These are phyloP conservation scores for Aspergillus costaricaensis DNA, from an alignment of 2,329 filamentous ascomycete species.

Conservation along the genomic window DNA sequence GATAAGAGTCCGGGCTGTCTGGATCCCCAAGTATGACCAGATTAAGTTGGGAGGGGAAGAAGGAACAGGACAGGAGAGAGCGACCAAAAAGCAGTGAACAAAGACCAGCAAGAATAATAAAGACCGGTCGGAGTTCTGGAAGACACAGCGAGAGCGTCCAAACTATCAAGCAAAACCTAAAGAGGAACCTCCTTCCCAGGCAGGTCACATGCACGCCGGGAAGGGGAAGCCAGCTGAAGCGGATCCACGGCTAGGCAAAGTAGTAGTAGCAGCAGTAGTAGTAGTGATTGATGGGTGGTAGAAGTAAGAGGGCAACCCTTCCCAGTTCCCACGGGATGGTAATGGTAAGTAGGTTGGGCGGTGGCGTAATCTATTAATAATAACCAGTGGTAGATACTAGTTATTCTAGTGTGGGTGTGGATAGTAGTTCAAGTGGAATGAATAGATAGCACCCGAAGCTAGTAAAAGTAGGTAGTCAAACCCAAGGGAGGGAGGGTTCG, in stretches of 20 bases:
- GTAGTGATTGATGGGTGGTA: no score
- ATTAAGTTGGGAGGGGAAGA: no score
- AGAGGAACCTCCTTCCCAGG: background rate
- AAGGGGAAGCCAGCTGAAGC: conserved; percentile 8
- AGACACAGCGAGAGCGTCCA: background rate
- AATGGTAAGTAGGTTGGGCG: conserved; percentile 12
- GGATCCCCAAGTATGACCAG: no score
- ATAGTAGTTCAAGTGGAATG: background rate
- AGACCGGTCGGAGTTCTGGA: no score
- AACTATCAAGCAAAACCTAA: conserved; percentile 2
- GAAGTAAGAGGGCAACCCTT: conserved; percentile 4
- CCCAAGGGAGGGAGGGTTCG: conserved; percentile 3
- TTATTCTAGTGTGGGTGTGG: conserved; percentile 8
- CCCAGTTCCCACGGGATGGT: conserved; percentile 7
- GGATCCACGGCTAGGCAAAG: conserved; percentile 17
- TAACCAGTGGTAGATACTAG: conserved; percentile 8
- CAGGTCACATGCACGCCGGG: conserved; percentile 19
- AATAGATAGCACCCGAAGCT: background rate
- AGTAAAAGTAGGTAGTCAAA: background rate
- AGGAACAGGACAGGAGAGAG: no score
- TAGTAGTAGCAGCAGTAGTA: no score
- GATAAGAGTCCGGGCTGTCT: background rate
- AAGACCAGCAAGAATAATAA: background rate
- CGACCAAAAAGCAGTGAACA: no score
- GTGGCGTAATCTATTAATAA: conserved; percentile 29